Conservation (phyloP, 768 basidiomycete genomes). For the Cystobasidium ongulense region DNA sequence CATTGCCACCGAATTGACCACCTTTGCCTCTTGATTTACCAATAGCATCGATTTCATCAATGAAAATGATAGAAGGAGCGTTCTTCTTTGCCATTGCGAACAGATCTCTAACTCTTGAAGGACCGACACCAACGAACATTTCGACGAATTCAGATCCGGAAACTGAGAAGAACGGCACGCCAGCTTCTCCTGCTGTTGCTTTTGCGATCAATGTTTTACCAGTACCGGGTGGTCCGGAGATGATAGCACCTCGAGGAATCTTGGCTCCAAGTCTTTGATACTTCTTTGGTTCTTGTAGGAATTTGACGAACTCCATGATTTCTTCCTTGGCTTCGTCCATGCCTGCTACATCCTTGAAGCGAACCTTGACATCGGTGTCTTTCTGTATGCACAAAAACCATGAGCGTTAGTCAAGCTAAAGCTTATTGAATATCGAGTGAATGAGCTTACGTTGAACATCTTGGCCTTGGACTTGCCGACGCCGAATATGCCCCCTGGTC, state of each 20-base stretch:
- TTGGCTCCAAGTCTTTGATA: constrained; percentile 97
- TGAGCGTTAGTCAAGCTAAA: neutral
- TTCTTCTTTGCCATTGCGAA: constrained; percentile 97
- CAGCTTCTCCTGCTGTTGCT: constrained; percentile 95
- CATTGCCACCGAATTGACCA: constrained; percentile 80
- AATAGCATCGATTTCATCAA: constrained; percentile 99
- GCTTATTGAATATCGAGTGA: neutral
- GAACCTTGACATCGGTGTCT: constrained; percentile 84
- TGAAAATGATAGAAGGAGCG: constrained; percentile 95
- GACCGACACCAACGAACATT: constrained; percentile 99
- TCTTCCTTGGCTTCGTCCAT: constrained; percentile 99
- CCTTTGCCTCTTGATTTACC: constrained; percentile 80
- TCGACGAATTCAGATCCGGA: constrained; percentile 99
- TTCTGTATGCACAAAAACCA: constrained; percentile 42
- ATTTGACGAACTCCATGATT: constrained; percentile 99
- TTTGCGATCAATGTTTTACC: constrained; percentile 97
- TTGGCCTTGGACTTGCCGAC: constrained; percentile 93
- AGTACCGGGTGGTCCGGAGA: constrained; percentile 93
- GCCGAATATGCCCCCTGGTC: constrained; percentile 80
- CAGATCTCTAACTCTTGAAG: constrained; percentile 90
- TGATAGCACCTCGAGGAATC: constrained; percentile 88
- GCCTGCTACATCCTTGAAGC: constrained; percentile 94
- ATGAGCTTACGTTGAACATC: constrained; percentile 64
- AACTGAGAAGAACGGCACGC: constrained; percentile 94
- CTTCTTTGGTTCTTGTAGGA: constrained; percentile 86